Conservation (phyloP, 345 rosid species). For the Heritiera littoralis region DNA sequence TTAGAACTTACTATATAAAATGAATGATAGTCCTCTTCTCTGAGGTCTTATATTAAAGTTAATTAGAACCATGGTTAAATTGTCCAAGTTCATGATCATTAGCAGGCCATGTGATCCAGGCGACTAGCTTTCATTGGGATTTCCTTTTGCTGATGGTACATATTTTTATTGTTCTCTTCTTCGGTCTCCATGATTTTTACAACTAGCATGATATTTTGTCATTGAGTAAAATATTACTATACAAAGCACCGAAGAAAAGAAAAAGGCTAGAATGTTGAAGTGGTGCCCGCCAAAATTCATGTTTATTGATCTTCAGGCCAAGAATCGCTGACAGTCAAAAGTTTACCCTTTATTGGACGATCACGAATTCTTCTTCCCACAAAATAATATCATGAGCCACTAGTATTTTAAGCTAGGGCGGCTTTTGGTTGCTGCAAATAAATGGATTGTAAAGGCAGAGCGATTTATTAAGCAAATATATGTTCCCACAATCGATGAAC, state of each 20-base stretch:
- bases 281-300: not conserved
- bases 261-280: not conserved
- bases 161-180: not conserved
- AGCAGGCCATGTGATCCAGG: not conserved
- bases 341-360: conserved; percentile 17
- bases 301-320: not conserved
- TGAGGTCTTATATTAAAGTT: too few relatives aligned
- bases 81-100: not conserved
- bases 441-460: conserved; percentile 10
- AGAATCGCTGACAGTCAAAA: conserved; percentile 18
- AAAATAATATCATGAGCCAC: not conserved
- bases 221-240: not conserved
- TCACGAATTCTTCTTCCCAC: not conserved
- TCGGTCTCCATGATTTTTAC: not conserved
- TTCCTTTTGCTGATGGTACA: not conserved
- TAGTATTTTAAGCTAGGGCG: not conserved
- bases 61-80: not conserved
- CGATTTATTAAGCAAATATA: not conserved
- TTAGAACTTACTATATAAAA: too few relatives aligned
- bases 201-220: not conserved
- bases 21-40: too few relatives aligned
- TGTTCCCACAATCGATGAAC: conserved; percentile 39
- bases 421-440: conserved; percentile 6
- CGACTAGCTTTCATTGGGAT: not conserved
- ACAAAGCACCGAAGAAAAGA: not conserved